phyloP scores from a whole-genome alignment of 257 asterid genomes.

The Solanum bukasovii region DNA sequence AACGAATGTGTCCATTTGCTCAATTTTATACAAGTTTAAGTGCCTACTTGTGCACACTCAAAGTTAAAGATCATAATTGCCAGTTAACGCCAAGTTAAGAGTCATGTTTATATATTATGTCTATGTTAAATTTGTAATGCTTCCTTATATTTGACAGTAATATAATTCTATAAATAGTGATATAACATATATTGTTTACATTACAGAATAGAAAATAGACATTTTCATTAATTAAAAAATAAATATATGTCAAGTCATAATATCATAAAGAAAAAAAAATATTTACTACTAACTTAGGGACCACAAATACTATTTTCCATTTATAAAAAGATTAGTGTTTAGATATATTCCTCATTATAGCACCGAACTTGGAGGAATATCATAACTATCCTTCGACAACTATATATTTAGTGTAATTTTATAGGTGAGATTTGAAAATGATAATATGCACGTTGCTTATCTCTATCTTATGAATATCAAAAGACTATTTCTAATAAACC shows the following conservation, averaged over 20 bases:
- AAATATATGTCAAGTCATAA: not conserved
- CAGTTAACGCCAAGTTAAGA: too few relatives aligned
- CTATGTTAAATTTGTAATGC: not conserved
- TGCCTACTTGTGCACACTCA: too few relatives aligned
- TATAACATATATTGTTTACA: not conserved
- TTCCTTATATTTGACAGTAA: not conserved
- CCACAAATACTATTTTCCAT: not conserved
- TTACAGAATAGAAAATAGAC: not conserved
- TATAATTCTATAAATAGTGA: not conserved
- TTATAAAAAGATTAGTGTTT: not conserved
- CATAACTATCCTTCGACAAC: accelerated
- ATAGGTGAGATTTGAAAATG: accelerated
- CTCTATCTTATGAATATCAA: too few relatives aligned
- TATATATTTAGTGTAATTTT: too few relatives aligned
- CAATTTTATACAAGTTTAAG: too few relatives aligned
- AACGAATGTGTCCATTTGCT: too few relatives aligned
- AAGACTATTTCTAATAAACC: too few relatives aligned
- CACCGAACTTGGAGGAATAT: not conserved
- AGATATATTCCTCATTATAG: not conserved
- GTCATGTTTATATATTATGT: too few relatives aligned
- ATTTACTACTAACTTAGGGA: not conserved
- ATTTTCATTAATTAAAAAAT: not conserved
- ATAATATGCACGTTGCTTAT: accelerated
- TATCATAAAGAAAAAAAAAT: not conserved
- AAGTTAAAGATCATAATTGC: too few relatives aligned